Percentiles rank a stretch among this genome's conserved stretches.
phyloP scores from a whole-genome alignment of 2,329 filamentous ascomycete species.

The Penicillium thymicola region DNA sequence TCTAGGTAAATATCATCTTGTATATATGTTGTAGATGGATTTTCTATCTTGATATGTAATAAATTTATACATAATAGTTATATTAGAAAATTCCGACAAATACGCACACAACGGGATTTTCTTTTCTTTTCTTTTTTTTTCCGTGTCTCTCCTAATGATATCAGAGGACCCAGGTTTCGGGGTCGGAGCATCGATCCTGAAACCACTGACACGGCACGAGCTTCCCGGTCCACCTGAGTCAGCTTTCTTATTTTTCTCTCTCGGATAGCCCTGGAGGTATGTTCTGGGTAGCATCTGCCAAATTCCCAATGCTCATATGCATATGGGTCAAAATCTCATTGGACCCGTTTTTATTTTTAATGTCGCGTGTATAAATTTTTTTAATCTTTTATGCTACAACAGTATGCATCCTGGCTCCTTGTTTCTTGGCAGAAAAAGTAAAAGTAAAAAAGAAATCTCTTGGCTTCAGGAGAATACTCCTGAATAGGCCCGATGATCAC shows the following conservation, averaged over 20 bases:
- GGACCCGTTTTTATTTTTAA: not conserved
- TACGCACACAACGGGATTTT: not conserved
- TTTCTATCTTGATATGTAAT: not conserved
- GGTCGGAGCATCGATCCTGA: slow-evolving; percentile 29
- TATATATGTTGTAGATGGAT: too few species aligned
- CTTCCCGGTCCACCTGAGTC: slow-evolving; percentile 21
- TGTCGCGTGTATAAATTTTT: not conserved
- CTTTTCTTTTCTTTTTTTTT: not conserved
- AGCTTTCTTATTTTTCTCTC: not conserved
- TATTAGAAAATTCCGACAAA: not conserved
- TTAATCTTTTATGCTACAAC: not conserved
- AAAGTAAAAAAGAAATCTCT: not conserved
- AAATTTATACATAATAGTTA: not conserved
- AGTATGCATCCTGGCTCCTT: not conserved
- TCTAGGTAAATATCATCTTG: not conserved
- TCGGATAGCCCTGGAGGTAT: too few species aligned
- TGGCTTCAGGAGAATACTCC: slow-evolving; percentile 7
- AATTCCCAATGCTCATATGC: not conserved
- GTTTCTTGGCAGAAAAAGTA: slow-evolving; percentile 2
- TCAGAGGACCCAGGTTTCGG: slow-evolving; percentile 4
- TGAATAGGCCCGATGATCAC: slow-evolving; percentile 9
- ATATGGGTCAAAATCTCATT: not conserved
- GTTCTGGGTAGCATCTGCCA: not conserved
- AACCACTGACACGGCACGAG: slow-evolving; percentile 28
- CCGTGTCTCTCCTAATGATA: not conserved